Conservation (phyloP, 2,329 filamentous ascomycete species). For the Coniochaeta sp. region DNA sequence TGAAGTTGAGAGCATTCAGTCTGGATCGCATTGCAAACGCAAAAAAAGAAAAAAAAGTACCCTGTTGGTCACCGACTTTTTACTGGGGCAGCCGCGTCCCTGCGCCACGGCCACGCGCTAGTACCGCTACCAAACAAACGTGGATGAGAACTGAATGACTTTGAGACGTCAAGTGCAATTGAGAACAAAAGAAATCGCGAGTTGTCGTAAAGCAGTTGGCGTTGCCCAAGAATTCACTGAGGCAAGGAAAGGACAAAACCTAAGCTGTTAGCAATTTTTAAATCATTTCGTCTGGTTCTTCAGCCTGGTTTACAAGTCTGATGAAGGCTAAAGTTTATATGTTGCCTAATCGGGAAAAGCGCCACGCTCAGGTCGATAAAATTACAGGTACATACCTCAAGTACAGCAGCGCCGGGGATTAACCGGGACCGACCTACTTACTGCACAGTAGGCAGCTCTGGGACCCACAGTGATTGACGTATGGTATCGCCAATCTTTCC, state of each 20-base stretch:
- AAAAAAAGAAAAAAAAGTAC: neutral
- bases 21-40: neutral
- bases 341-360: neutral
- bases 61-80: conserved; percentile 1
- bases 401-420: neutral
- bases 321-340: too few species aligned
- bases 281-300: too few species aligned
- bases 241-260: too few species aligned
- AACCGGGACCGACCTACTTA: neutral
- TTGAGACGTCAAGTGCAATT: too few species aligned
- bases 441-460: neutral
- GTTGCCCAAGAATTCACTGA: too few species aligned
- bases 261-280: too few species aligned
- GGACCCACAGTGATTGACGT: neutral
- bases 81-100: conserved; percentile 1
- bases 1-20: neutral
- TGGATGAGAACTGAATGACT: neutral
- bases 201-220: too few species aligned
- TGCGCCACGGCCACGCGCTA: neutral
- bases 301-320: too few species aligned
- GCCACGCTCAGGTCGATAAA: neutral
- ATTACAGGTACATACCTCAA: too few species aligned
- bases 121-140: neutral
- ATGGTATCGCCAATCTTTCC: neutral
- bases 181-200: too few species aligned